Conservation (phyloP, 176 grass and related monocot genomes). For the Cenchrus americanus region DNA sequence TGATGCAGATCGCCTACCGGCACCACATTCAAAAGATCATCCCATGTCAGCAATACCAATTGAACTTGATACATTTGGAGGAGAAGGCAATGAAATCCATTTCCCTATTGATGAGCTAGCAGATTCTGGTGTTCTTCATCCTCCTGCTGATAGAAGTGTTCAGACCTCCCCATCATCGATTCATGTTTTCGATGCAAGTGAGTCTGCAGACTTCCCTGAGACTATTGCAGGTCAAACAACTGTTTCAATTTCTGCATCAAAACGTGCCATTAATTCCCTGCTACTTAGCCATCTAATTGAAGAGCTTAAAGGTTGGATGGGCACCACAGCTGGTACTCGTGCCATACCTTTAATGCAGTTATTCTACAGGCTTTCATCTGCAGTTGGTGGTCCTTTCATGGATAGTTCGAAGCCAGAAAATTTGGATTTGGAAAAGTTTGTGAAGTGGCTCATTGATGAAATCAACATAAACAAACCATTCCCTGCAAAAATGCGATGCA, state of each 20-base stretch:
- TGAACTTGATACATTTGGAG: constrained; percentile 88
- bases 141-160: constrained; percentile 56
- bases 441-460: constrained; percentile 92
- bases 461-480: constrained; percentile 87
- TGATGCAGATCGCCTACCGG: constrained; percentile 83
- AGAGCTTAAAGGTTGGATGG: constrained; percentile 96
- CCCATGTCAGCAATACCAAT: constrained; percentile 93
- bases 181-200: constrained; percentile 78
- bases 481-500: constrained; percentile 70
- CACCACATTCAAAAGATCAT: constrained; percentile 90
- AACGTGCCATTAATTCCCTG: constrained; percentile 88
- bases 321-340: constrained; percentile 70
- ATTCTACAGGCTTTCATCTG: constrained; percentile 92
- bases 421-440: constrained; percentile 94
- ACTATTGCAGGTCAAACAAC: constrained; percentile 63
- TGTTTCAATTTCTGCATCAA: constrained; percentile 93
- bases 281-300: constrained; percentile 79
- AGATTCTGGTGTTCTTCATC: constrained; percentile 54
- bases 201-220: constrained; percentile 62
- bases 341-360: constrained; percentile 95
- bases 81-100: constrained; percentile 77
- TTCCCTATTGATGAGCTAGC: constrained; percentile 78
- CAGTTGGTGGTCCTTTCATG: constrained; percentile 96
- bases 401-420: constrained; percentile 91
- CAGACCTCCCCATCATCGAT: constrained; percentile 66